phyloP scores from a whole-genome alignment of 768 basidiomycete species.

The Hortiboletus campestris region DNA sequence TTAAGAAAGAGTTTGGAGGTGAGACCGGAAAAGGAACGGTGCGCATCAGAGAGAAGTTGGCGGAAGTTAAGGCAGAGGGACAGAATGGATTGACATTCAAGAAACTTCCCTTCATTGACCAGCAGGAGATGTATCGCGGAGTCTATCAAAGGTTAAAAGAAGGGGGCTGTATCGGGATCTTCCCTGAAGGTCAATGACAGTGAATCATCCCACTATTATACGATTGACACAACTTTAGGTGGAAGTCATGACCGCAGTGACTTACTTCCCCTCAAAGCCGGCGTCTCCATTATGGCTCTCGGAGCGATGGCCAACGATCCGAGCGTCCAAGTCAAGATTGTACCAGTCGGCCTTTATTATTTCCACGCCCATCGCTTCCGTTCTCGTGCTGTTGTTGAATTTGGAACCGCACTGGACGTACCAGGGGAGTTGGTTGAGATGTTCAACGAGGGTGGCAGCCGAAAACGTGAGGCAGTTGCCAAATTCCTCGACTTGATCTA shows the following conservation, averaged over 20 bases:
- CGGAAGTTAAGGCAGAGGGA: constrained; percentile 56
- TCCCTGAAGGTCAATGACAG: constrained; percentile 82
- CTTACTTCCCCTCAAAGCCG: constrained; percentile 94
- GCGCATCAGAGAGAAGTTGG: constrained; percentile 63
- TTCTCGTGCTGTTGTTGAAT: constrained; percentile 95
- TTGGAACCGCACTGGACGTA: constrained; percentile 89
- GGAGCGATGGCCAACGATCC: constrained; percentile 96
- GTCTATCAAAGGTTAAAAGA: constrained; percentile 86
- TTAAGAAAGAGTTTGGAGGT: constrained; percentile 86
- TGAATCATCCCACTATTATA: background rate
- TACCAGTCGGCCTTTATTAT: constrained; percentile 76
- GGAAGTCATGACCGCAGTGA: constrained; percentile 98
- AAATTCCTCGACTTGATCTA: constrained; percentile 90
- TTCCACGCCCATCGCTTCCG: constrained; percentile 86
- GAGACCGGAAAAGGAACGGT: constrained; percentile 73
- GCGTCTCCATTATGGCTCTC: constrained; percentile 96
- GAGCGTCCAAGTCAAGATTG: constrained; percentile 83
- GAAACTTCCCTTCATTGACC: constrained; percentile 84
- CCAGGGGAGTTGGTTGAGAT: constrained; percentile 83
- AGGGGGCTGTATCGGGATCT: constrained; percentile 93
- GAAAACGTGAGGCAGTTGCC: constrained; percentile 87
- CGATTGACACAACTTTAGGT: constrained; percentile 48
- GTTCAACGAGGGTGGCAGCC: constrained; percentile 85
- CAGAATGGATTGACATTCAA: constrained; percentile 74
- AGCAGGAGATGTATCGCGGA: constrained; percentile 89